Evolutionary conservation across 2,329 filamentous ascomycete species (phyloP), one percentile per base, ranked within the genome.

Genomic region (Beauveria pseudobassiana): DNA sequence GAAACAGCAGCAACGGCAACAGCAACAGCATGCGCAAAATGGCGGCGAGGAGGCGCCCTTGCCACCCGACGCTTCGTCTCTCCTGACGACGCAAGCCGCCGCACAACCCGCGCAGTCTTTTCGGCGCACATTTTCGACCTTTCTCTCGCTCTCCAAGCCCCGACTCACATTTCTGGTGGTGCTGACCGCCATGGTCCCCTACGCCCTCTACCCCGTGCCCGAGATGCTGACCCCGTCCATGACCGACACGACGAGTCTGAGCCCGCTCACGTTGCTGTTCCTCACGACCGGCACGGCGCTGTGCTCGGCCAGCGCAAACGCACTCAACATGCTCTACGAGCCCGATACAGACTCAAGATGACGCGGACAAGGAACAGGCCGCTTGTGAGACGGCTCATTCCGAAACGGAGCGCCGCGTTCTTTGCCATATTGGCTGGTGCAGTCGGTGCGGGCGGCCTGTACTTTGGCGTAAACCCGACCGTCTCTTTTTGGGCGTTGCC

Each of bases 321-420:
- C 95, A 1, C 81, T 98, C 66, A 99, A 99, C 75, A 99, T 99
- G 95, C 86, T 97, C 63, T 92, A 97, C 75, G 95, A 99, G 75
- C 90, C 87, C 10, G 82, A 87, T 63, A 93, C 93, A 71, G 95
- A 99, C 74, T 91, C 51, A 86, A 89, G 69, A 99, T 99, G 95
- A 87, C 84, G 42, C 86, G 95, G n/a, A 99, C 95, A 2, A 84
- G 91, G 30, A 97, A 97, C 68, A 79, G 95, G 5, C 95, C 95
- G 0, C 80, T 99, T 0, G 95, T 97, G 3, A 85, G 95, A 53
- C 86, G 86, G 8, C 83, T 99, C 1, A 80, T 99, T 46, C 87
- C 86, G 42, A 81, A 81, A 5, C 83, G 86, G 30, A 85, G 83
- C 20, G 95, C 95, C 4, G 76, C 90, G 2, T 66, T 89, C 18